A percentile compares a stretch with the other conserved stretches of the same genome.
These are phyloP conservation scores for Tetrapisispora namnaoensis DNA, from an alignment of 805 yeast species.

Conservation along the genomic window DNA sequence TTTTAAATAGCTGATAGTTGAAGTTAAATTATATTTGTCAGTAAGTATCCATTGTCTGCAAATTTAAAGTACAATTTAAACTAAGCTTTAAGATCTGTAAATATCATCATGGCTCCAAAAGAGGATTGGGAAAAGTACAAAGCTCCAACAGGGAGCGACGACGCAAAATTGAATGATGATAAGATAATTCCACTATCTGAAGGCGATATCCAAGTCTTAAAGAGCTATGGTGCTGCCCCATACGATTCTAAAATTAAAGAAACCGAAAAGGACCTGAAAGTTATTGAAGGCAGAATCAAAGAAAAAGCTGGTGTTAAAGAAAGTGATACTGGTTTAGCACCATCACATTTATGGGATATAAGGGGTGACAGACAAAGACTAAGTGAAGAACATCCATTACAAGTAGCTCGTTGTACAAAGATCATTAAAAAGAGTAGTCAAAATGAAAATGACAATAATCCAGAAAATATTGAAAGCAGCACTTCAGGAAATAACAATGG, in stretches of 20 bases:
- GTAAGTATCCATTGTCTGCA: background rate
- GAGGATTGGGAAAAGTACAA: slow-evolving; percentile 97
- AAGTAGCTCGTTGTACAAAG: slow-evolving; percentile 97
- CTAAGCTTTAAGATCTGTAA: background rate
- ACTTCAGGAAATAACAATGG: slow-evolving; percentile 12
- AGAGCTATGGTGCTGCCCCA: slow-evolving; percentile 97
- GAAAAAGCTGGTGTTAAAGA: slow-evolving; percentile 92
- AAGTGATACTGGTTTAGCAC: slow-evolving; percentile 95
- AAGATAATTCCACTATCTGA: slow-evolving; percentile 82
- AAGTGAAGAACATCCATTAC: slow-evolving; percentile 90
- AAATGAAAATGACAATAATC: slow-evolving; percentile 17
- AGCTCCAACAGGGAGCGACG: slow-evolving; percentile 70
- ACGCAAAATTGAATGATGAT: slow-evolving; percentile 48
- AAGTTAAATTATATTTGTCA: background rate
- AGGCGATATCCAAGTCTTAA: slow-evolving; percentile 94
- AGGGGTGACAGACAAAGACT: slow-evolving; percentile 91
- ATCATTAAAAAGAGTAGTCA: slow-evolving; percentile 61
- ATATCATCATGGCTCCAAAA: slow-evolving; percentile 73
- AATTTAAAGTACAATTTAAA: no score
- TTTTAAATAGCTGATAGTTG: background rate
- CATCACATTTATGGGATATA: slow-evolving; percentile 96
- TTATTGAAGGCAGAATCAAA: slow-evolving; percentile 76
- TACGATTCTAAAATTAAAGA: slow-evolving; percentile 72
- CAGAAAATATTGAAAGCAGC: slow-evolving; percentile 13
- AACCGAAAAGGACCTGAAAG: slow-evolving; percentile 79